phyloP scores from a whole-genome alignment of 2,329 filamentous ascomycete genomes.

The Tetracladium maxilliforme region DNA sequence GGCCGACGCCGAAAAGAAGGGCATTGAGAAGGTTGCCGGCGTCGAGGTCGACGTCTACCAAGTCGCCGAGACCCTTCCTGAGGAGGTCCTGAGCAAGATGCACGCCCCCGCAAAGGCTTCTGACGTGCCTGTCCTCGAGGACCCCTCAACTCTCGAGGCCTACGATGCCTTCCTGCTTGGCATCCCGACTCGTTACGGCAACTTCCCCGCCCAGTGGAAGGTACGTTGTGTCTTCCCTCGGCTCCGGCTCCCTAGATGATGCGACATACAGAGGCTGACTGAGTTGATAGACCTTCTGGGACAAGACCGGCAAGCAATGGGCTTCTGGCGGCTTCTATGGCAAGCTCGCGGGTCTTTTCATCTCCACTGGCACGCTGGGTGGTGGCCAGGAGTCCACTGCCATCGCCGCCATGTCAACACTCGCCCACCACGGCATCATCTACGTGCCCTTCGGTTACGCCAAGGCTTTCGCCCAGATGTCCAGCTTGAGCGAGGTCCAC shows the following conservation, averaged over 20 bases:
- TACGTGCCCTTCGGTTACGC: slow-evolving; percentile 94
- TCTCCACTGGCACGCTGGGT: slow-evolving; percentile 70
- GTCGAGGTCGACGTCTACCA: slow-evolving; percentile 73
- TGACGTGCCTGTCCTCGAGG: slow-evolving; percentile 47
- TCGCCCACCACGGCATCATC: slow-evolving; percentile 87
- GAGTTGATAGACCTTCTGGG: slow-evolving; percentile 61
- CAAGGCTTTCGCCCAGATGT: slow-evolving; percentile 54
- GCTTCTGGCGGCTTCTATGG: slow-evolving; percentile 59
- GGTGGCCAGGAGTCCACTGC: slow-evolving; percentile 90
- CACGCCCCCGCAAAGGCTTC: slow-evolving; percentile 65
- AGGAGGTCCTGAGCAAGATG: slow-evolving; percentile 83
- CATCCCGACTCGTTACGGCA: slow-evolving; percentile 91
- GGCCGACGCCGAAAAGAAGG: slow-evolving; percentile 81
- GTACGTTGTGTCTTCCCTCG: slow-evolving; percentile 12
- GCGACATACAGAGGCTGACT: not conserved
- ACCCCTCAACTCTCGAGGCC: slow-evolving; percentile 42
- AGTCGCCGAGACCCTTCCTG: slow-evolving; percentile 70
- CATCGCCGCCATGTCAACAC: slow-evolving; percentile 67
- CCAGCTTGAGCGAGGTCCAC: slow-evolving; percentile 64
- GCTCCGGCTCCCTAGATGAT: not conserved
- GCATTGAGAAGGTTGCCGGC: slow-evolving; percentile 78
- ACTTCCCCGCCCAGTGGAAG: slow-evolving; percentile 96
- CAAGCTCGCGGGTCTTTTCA: slow-evolving; percentile 84
- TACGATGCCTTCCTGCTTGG: slow-evolving; percentile 90
- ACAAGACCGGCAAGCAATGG: slow-evolving; percentile 82